Base-by-base conservation (phyloP, 2,329 filamentous ascomycete species). In the Nothopassalora personata region DNA sequence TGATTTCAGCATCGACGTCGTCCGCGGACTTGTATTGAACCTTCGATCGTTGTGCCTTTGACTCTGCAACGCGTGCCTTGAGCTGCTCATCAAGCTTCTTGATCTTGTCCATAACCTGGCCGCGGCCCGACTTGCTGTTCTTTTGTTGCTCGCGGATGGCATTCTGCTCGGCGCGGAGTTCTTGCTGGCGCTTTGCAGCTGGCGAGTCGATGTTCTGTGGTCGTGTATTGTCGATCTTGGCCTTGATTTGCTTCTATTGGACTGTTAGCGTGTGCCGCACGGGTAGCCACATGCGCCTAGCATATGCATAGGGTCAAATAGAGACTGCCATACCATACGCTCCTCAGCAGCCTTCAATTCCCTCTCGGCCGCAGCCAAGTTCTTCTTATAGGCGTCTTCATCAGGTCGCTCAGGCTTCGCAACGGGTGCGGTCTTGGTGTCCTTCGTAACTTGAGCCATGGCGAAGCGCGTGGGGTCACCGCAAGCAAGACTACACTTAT, bases 41-140 rank as follows among this genome's bases (percentile, higher is more conserved):
- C 74, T 91, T 89, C 76, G 85, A 83, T 70, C 89, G 88, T 64
- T 90, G 89, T 57, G 81, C 83, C 83, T 97, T 97, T 74, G 96
- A 90, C 78, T 97, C 91, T 66, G 83, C 80, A 67, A 95, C 87
- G 66, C 90, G 87, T 70, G 86, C 86, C 79, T 93, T 93, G 71
- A 99, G 81, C 73, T 91, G 89, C 73, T 92, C 88, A 69, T 97
- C 92, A 60, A 96, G 85, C 67, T 87, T 86, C 83, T 94, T 96
- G 79, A 97, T 89, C 79, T 95, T 90, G 70, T 97, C 92, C 70
- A 90, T 83, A 75, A 92, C 87, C 72, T 83, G 82, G 68, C 82
- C 84, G 57, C 92, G 89, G 56, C 88, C 86, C 60, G 86, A 84
- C 83, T 99, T 99, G 80, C 90, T 89, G 60, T 85, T 87, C 67